A percentile compares a stretch with the other conserved stretches of the same genome.
Evolutionary conservation across 2,329 filamentous ascomycete genomes (phyloP).

Genomic region (Pyrenophora seminiperda): DNA sequence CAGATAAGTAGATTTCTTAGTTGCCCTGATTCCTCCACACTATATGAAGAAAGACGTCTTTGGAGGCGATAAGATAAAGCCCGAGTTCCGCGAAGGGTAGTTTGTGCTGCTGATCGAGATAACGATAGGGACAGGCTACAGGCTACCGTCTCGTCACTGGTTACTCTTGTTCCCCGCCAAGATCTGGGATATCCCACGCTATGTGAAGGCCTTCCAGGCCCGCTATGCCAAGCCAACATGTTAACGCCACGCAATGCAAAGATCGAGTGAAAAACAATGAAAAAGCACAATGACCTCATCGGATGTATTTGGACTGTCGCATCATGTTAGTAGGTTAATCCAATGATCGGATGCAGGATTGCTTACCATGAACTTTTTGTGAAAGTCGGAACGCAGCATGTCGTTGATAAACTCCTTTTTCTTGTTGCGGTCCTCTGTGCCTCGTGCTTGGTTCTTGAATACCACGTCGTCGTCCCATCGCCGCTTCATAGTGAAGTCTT

Average conservation of each 20-base stretch:
- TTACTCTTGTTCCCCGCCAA: conserved; percentile 17
- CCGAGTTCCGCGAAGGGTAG: conserved; percentile 23
- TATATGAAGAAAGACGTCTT: too few relatives aligned
- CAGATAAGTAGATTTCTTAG: background rate
- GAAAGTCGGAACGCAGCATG: conserved; percentile 91
- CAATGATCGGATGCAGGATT: background rate
- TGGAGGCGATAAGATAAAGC: conserved; percentile 33
- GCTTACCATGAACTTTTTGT: conserved; percentile 90
- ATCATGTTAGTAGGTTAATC: conserved; percentile 20
- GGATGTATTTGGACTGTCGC: conserved; percentile 45
- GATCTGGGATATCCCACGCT: conserved; percentile 35
- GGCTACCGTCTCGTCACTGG: conserved; percentile 33
- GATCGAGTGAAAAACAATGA: background rate
- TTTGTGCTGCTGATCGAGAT: conserved; percentile 43
- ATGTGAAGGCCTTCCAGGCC: conserved; percentile 14
- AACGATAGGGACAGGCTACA: conserved; percentile 43
- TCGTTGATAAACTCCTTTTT: conserved; percentile 99
- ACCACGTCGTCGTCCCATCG: conserved; percentile 99
- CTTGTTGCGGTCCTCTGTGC: conserved; percentile 88
- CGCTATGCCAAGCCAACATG: conserved; percentile 24
- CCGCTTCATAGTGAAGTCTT: conserved; percentile 89
- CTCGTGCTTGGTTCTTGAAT: conserved; percentile 97
- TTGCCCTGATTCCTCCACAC: too few relatives aligned
- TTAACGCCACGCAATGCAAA: conserved; percentile 32
- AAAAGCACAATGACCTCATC: conserved; percentile 32